Evolutionary conservation across 768 basidiomycete species (phyloP), one percentile per base, ranked within the genome.

Genomic region (Leucocoprinus birnbaumii): DNA sequence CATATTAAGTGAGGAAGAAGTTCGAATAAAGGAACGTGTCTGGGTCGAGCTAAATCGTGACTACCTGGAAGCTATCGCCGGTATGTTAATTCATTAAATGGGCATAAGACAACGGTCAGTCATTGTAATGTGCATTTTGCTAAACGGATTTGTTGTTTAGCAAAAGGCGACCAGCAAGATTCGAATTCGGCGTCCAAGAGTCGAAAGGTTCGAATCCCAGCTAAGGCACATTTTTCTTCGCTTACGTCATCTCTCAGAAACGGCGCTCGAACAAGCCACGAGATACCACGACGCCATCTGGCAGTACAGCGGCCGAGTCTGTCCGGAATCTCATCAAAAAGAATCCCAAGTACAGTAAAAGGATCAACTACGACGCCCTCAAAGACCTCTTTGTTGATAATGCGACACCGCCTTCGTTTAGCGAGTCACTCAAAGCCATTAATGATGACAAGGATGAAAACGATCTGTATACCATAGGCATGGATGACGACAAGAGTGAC

Each of bases 21-120:
- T 91, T 3, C 84, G 76, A 66, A 77, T 92, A 64, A 98, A 91
- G 68, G 91, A 93, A 67, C 84, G 91, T 10, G 83, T 97, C 1
- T 98, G 94, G 94, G 92, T 95, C 46, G 93, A 95, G 71, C 75
- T 93, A 63, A 97, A 97, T 67, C 80, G 80, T 61, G 94, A 97
- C 27, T 98, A 96, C 67, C 72, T 98, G 34, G 89, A 94, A 65
- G 85, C 87, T 14, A 75, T 95, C 31, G 94, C 93, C 50, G 89
- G 92, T 90, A 61, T 67, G 82, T 73, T 56, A 37, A 31, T 59
- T 56, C 61, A n/a, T n/a, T n/a, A n/a, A n/a, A n/a, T n/a, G n/a
- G n/a, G n/a, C n/a, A n/a, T n/a, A n/a, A n/a, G n/a, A n/a, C n/a
- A n/a, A n/a, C n/a, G n/a, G n/a, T n/a, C n/a, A n/a, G n/a, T n/a